Conservation (phyloP, 1,284 basidiomycete species). For the Puccinia novopanici region DNA sequence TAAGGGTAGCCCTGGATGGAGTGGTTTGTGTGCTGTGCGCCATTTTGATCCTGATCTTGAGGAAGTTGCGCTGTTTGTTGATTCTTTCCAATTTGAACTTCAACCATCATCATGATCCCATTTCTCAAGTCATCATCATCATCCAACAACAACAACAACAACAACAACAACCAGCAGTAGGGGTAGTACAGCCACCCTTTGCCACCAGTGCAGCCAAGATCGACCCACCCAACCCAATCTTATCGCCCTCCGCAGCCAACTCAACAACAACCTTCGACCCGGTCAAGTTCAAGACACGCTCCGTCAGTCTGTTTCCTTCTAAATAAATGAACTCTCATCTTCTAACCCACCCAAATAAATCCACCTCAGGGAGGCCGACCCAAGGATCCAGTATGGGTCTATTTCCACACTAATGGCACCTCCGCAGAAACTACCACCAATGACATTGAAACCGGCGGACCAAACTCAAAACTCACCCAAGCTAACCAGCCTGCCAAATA, state of each 20-base stretch:
- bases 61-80: too few relatives aligned
- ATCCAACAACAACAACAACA: not conserved
- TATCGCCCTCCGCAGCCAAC: not conserved
- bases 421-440: not conserved
- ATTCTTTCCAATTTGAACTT: too few relatives aligned
- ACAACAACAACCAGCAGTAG: not conserved
- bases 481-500: not conserved
- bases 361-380: conserved; percentile 37
- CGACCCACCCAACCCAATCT: conserved; percentile 4
- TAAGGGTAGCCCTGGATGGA: too few relatives aligned
- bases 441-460: not conserved
- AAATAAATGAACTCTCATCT: not conserved
- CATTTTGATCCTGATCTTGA: too few relatives aligned
- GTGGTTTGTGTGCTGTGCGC: too few relatives aligned
- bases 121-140: too few relatives aligned
- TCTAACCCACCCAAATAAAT: not conserved
- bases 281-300: conserved; percentile 45
- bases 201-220: not conserved
- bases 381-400: conserved; percentile 51
- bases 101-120: too few relatives aligned
- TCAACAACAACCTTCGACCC: not conserved
- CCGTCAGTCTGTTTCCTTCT: conserved; percentile 21
- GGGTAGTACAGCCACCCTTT: conserved; percentile 12
- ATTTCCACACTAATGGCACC: conserved; percentile 49
- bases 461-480: not conserved